Base-by-base conservation (phyloP, 2,329 filamentous ascomycete genomes). In the Penicillium italicum region DNA sequence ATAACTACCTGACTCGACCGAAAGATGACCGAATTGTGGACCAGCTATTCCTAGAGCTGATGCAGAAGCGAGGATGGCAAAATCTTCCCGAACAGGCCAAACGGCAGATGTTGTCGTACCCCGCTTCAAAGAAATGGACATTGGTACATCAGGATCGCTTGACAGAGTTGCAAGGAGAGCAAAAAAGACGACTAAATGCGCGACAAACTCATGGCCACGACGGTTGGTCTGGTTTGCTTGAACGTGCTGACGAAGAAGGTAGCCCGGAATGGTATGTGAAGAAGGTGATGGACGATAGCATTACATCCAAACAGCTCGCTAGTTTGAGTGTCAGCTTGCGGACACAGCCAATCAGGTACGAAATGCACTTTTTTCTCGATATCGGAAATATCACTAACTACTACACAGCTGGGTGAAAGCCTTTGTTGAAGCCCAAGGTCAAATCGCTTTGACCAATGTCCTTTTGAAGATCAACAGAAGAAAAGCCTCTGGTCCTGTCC, bases 41-140 rank as follows among this genome's bases (percentile, higher is more conserved):
- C 71, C 86, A 92, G 69, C 90, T 96, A 79, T 97, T 97, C 69
- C 80, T 92, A 67, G 87, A 91, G 50, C 79, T 99, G 62, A 97
- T 99, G 94, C 90, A 96, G 69, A 97, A 97, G 77, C 85, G 94
- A 76, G 94, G 93, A 62, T 97, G 92, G 90, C 94, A 96, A 77
- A 95, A 95, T 74, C 79, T 99, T 62, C 94, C 94, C 5, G 94
- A 99, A 69, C 91, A 96, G 77, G 94, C 94, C 30, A 85, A 89
- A 64, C 83, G 93, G 59, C 94, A 97, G 78, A 97, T 99, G 93
- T 84, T 94, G 76, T 91, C 91, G 36, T 97, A 99, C 72, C 90
- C 92, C 14, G 84, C 94, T 9, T 85, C 87, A 62, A 97, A 97
- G 80, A 99, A 97, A 76, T 99, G 94, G 94, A 97, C 91, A 1